phyloP scores from a whole-genome alignment of 164 flowering plant species.

The Malania oleifera region DNA sequence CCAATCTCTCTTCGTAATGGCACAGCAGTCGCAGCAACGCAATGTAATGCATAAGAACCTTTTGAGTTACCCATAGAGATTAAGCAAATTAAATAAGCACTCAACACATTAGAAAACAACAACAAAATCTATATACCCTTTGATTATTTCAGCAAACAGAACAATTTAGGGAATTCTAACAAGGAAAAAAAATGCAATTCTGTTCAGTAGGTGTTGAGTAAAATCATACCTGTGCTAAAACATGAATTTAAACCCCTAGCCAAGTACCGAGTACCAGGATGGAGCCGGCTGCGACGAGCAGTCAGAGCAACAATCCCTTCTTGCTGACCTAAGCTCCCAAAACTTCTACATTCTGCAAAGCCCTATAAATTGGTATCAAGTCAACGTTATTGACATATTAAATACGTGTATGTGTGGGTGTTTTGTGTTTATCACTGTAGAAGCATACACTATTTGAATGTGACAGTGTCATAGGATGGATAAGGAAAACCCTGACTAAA shows the following conservation, averaged over 20 bases:
- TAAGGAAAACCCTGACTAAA: not conserved
- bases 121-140: too few relatives aligned
- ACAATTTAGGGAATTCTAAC: too few relatives aligned
- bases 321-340: conserved; percentile 85
- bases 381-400: conserved; percentile 13
- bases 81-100: too few relatives aligned
- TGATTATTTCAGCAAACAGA: too few relatives aligned
- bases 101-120: not conserved
- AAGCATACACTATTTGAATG: too few relatives aligned
- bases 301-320: conserved; percentile 89
- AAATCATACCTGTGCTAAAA: conserved; percentile 73
- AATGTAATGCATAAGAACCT: too few relatives aligned
- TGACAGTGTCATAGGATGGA: too few relatives aligned
- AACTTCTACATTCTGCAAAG: conserved; percentile 79
- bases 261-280: conserved; percentile 97
- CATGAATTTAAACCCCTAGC: conserved; percentile 97
- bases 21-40: too few relatives aligned
- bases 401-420: too few relatives aligned
- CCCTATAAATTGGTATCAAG: conserved; percentile 52
- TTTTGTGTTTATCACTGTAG: too few relatives aligned
- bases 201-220: not conserved
- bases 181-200: not conserved
- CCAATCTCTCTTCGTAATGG: too few relatives aligned
- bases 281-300: conserved; percentile 97
- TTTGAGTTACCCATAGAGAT: too few relatives aligned